Evolutionary conservation across 495 filamentous ascomycete species (phyloP), one percentile per base, ranked within the genome.

Genomic region (Aspergillus heteromorphus): DNA sequence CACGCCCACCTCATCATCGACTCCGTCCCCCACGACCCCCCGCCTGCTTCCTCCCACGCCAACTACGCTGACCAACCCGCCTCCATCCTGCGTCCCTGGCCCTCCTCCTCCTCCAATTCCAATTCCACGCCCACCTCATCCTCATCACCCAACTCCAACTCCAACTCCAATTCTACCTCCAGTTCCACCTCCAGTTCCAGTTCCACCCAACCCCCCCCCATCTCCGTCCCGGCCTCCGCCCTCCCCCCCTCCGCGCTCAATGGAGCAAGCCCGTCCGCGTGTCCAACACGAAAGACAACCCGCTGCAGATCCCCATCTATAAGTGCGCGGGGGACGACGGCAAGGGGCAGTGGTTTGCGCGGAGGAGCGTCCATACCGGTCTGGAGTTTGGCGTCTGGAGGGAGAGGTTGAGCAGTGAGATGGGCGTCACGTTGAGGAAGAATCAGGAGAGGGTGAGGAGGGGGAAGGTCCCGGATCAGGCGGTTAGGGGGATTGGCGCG

Each of bases 181-280:
- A n/a, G n/a, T n/a, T n/a, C n/a, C n/a, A n/a, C n/a, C n/a, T n/a
- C n/a, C n/a, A n/a, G n/a, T n/a, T n/a, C n/a, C n/a, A n/a, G n/a
- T n/a, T n/a, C n/a, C n/a, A n/a, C n/a, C n/a, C n/a, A n/a, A n/a
- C 84, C 14, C 56, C 75, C 27, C 78, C 74, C 11, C 77, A 83
- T 41, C 71, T 80, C 8, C 68, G 68, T 11, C 73, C 80, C 4
- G 66, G 78, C 23, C 62, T 74, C 3, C 66, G 76, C 14, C 65
- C 78, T 17, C 69, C 68, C 16, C 58, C 71, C n/a, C 65, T 96
- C 8, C 85, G 84, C 48, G 86, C 87, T 50, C 79, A 88, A 75
- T 97, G 92, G 92, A 80, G 83, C 43, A 96, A 93, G 61, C 87
- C 88, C 9, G 69, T 90, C 57, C 95, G 91, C 66, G 60, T 91